Conservation (phyloP, 495 filamentous ascomycete genomes). For the Pseudotulostoma volvatum region DNA sequence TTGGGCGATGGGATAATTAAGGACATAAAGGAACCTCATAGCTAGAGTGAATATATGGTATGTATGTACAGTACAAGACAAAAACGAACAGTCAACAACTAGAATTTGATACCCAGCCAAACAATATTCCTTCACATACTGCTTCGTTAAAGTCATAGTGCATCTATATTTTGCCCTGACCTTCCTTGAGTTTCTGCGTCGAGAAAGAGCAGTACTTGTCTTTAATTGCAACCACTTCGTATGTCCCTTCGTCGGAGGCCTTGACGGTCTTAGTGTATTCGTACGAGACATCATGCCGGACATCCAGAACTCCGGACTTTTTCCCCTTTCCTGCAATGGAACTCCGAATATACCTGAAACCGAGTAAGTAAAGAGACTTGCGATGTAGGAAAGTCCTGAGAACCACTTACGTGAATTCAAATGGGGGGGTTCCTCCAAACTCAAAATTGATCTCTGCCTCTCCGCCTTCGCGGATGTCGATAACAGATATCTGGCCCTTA, state of each 20-base stretch:
- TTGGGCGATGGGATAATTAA: constrained; percentile 28
- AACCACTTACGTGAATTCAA: constrained; percentile 68
- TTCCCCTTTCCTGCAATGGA: constrained; percentile 63
- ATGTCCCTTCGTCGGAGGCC: constrained; percentile 84
- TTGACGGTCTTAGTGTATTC: constrained; percentile 63
- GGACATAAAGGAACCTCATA: constrained; percentile 11
- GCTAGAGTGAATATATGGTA: no score
- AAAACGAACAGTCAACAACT: no score
- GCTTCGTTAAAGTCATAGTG: no score
- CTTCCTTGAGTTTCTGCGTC: constrained; percentile 37
- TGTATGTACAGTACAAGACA: no score
- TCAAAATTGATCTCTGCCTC: constrained; percentile 84
- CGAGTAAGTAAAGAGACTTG: constrained; percentile 8
- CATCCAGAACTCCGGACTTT: constrained; percentile 68
- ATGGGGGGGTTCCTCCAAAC: constrained; percentile 88
- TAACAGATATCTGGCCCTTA: constrained; percentile 55
- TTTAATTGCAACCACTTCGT: constrained; percentile 90
- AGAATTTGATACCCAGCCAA: no score
- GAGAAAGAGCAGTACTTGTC: constrained; percentile 80
- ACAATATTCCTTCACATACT: no score
- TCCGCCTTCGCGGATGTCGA: constrained; percentile 93
- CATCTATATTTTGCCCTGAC: no score
- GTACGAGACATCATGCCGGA: constrained; percentile 67
- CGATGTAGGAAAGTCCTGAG: no score
- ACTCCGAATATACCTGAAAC: constrained; percentile 63